Evolutionary conservation across 2,329 filamentous ascomycete genomes (phyloP).

Genomic region (Cryoendolithus antarcticus): DNA sequence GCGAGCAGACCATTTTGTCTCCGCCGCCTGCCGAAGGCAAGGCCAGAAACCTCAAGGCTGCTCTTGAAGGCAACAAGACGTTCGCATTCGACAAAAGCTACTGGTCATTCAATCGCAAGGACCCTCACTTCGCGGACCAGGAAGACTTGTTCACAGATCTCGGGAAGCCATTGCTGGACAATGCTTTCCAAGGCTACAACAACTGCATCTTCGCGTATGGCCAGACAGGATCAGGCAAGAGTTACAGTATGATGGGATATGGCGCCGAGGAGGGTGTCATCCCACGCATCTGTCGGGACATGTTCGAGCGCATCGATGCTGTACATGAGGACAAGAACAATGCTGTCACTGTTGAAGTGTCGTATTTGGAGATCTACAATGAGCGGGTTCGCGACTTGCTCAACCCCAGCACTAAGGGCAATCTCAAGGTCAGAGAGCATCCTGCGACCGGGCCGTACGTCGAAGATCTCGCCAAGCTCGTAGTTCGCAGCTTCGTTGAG

Average conservation of each 20-base stretch:
- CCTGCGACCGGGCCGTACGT: conserved; percentile 96
- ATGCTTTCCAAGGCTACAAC: conserved; percentile 97
- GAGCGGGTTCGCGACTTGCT: conserved; percentile 90
- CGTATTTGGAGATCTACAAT: conserved; percentile 98
- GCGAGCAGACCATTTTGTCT: conserved; percentile 73
- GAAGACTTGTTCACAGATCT: conserved; percentile 79
- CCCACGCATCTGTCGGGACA: conserved; percentile 90
- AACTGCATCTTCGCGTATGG: conserved; percentile 99
- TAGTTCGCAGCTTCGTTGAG: conserved; percentile 84
- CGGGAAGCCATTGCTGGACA: conserved; percentile 82
- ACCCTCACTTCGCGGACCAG: conserved; percentile 77
- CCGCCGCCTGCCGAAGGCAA: conserved; percentile 51
- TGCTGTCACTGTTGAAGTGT: conserved; percentile 90
- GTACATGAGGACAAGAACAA: conserved; percentile 61
- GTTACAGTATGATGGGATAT: conserved; percentile 99
- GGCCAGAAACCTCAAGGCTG: conserved; percentile 55
- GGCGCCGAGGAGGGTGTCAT: conserved; percentile 93
- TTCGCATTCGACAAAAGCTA: conserved; percentile 97
- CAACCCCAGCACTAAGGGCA: conserved; percentile 90
- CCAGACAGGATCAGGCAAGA: conserved; percentile 96
- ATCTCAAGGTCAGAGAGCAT: conserved; percentile 93
- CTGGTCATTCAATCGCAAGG: conserved; percentile 86
- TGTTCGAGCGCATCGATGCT: conserved; percentile 75
- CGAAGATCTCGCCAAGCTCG: conserved; percentile 89
- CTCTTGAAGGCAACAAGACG: conserved; percentile 56